These are phyloP conservation scores for Fomes fomentarius DNA, from an alignment of 1,284 basidiomycete species.

Conservation along the genomic window DNA sequence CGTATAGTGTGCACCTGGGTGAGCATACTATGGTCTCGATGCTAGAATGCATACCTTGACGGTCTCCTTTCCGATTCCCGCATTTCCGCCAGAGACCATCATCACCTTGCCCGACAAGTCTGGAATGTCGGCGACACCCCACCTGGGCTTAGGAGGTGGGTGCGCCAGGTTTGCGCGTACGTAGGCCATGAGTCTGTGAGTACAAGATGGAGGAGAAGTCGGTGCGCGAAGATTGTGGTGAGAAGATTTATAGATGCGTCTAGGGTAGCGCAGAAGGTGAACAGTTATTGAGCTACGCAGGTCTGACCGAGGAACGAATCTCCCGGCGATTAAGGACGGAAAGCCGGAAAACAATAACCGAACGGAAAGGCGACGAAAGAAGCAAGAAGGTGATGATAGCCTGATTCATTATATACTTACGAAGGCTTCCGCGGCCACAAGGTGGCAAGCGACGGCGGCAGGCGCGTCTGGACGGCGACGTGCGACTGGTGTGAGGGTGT, in stretches of 20 bases:
- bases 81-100: slow-evolving; percentile 28
- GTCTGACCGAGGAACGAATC: no score
- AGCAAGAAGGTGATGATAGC: slow-evolving; percentile 7
- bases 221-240: no score
- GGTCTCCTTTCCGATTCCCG: slow-evolving; percentile 27
- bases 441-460: slow-evolving; percentile 7
- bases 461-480: slow-evolving; percentile 7
- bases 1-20: neutral
- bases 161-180: slow-evolving; percentile 10
- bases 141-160: slow-evolving; percentile 22
- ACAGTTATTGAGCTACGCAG: neutral
- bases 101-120: slow-evolving; percentile 24
- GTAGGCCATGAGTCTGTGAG: neutral
- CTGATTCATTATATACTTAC: slow-evolving; percentile 19
- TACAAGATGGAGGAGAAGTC: neutral
- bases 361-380: slow-evolving; percentile 3
- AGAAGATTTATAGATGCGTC: no score
- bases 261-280: neutral
- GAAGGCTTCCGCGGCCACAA: neutral
- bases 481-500: no score
- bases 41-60: slow-evolving; percentile 25
- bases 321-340: neutral
- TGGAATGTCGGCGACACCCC: slow-evolving; percentile 24
- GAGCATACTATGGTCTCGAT: no score
- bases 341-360: slow-evolving; percentile 2